Percentiles rank a stretch among this genome's conserved stretches.
Evolutionary conservation across 2,329 filamentous ascomycete genomes (phyloP).

Genomic region (Didymella arachidicola): DNA sequence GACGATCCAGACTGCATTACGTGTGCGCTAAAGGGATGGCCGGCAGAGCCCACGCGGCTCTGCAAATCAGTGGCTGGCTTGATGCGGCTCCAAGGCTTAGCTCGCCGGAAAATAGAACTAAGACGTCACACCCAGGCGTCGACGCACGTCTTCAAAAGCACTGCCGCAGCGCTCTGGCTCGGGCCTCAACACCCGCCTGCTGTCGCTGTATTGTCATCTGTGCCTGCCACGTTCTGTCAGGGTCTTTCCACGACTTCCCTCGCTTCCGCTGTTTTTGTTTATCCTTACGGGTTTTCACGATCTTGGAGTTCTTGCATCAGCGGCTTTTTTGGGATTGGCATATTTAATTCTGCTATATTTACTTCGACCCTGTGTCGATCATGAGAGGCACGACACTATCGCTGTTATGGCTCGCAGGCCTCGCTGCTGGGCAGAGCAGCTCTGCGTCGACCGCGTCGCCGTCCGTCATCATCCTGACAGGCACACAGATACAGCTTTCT

Average conservation of each 20-base stretch:
- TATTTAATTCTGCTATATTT: slow-evolving; percentile 17
- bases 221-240: slow-evolving; percentile 8
- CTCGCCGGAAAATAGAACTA: slow-evolving; percentile 5
- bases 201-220: slow-evolving; percentile 6
- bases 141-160: slow-evolving; percentile 17
- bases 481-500: slow-evolving; percentile 25
- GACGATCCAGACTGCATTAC: slow-evolving; percentile 16
- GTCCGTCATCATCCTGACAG: slow-evolving; percentile 37
- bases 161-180: slow-evolving; percentile 15
- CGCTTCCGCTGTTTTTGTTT: slow-evolving; percentile 10
- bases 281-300: slow-evolving; percentile 7
- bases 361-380: slow-evolving; percentile 19
- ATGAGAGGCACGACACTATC: slow-evolving; percentile 35
- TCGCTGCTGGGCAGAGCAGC: slow-evolving; percentile 35
- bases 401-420: slow-evolving; percentile 36
- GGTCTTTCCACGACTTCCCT: slow-evolving; percentile 4
- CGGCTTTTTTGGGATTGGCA: slow-evolving; percentile 1
- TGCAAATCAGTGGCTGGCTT: slow-evolving; percentile 19
- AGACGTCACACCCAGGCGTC: slow-evolving; percentile 21
- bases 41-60: slow-evolving; percentile 18
- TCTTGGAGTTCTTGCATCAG: slow-evolving; percentile 13
- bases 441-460: slow-evolving; percentile 33
- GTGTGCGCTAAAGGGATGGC: slow-evolving; percentile 13
- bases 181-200: slow-evolving; percentile 15
- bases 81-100: slow-evolving; percentile 16